A percentile compares a stretch with the other conserved stretches of the same genome.
phyloP scores from a whole-genome alignment of 306 rosid genomes.

The Citrullus mucosospermus region DNA sequence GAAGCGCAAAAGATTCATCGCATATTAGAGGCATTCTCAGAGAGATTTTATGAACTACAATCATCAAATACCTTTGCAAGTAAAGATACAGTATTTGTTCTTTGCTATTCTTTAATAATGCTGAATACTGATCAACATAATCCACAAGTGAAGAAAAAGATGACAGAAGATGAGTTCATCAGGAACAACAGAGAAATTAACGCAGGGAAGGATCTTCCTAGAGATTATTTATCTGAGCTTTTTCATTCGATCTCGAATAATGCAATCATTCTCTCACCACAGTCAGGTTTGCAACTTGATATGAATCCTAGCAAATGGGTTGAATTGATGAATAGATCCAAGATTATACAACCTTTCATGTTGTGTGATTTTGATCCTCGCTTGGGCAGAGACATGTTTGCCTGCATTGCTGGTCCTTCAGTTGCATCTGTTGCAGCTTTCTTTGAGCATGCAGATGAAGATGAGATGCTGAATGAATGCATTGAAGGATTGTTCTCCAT shows the following conservation, averaged over 20 bases:
- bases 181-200: constrained; percentile 79
- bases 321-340: constrained; percentile 65
- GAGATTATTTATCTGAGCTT: constrained; percentile 74
- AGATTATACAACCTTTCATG: constrained; percentile 20
- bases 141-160: constrained; percentile 91
- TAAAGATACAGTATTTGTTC: constrained; percentile 70
- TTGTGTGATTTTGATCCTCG: constrained; percentile 41
- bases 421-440: constrained; percentile 70
- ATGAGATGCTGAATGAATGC: constrained; percentile 79
- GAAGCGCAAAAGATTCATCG: constrained; percentile 93
- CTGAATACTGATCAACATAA: constrained; percentile 93
- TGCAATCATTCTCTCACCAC: constrained; percentile 42
- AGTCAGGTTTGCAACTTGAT: constrained; percentile 28
- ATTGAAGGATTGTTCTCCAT: constrained; percentile 75
- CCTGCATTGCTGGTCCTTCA: constrained; percentile 78
- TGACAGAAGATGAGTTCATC: constrained; percentile 90
- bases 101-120: constrained; percentile 86
- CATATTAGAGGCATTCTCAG: constrained; percentile 63
- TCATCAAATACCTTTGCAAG: constrained; percentile 51
- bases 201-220: constrained; percentile 84
- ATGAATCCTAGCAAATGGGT: constrained; percentile 82
- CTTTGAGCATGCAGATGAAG: constrained; percentile 81
- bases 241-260: constrained; percentile 50
- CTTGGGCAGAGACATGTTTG: constrained; percentile 87
- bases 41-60: constrained; percentile 53